These are phyloP conservation scores for Arthroderma sp. DNA, from an alignment of 2,329 filamentous ascomycete species.

Conservation along the genomic window DNA sequence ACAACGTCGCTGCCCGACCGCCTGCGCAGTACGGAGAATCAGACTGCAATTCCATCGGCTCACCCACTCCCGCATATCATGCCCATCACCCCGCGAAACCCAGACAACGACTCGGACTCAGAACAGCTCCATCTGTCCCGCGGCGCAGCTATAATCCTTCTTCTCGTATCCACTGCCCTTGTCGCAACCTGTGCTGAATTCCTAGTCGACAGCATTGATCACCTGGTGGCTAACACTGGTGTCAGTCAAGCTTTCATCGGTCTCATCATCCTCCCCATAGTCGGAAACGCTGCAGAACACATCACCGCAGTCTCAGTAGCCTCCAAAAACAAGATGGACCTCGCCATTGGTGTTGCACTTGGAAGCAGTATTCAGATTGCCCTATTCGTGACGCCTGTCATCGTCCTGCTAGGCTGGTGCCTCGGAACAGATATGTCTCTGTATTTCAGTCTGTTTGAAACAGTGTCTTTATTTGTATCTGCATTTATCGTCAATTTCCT, in stretches of 20 bases:
- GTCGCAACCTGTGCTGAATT: constrained; percentile 65
- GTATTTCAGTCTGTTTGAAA: constrained; percentile 61
- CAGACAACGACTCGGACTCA: constrained; percentile 28
- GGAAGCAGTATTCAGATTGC: constrained; percentile 54
- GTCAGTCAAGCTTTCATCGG: constrained; percentile 51
- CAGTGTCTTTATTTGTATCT: constrained; percentile 36
- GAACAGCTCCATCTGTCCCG: constrained; percentile 21
- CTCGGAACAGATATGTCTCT: constrained; percentile 54
- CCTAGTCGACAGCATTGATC: constrained; percentile 32
- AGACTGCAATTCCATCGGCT: constrained; percentile 8
- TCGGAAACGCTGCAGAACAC: constrained; percentile 54
- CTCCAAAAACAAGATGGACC: constrained; percentile 55
- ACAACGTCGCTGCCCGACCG: constrained; percentile 63
- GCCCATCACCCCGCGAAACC: constrained; percentile 6
- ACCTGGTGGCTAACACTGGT: no score
- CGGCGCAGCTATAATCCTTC: constrained; percentile 45
- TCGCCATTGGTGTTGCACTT: constrained; percentile 54
- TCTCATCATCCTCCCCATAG: constrained; percentile 51
- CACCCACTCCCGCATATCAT: constrained; percentile 15
- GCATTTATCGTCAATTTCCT: constrained; percentile 49
- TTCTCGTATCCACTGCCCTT: constrained; percentile 59
- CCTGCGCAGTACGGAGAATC: constrained; percentile 33
- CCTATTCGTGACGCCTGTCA: constrained; percentile 46
- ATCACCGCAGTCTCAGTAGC: constrained; percentile 50
- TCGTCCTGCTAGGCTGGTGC: constrained; percentile 50